Conservation (phyloP, 2,329 filamentous ascomycete genomes). For the Hirsutella thompsonii region DNA sequence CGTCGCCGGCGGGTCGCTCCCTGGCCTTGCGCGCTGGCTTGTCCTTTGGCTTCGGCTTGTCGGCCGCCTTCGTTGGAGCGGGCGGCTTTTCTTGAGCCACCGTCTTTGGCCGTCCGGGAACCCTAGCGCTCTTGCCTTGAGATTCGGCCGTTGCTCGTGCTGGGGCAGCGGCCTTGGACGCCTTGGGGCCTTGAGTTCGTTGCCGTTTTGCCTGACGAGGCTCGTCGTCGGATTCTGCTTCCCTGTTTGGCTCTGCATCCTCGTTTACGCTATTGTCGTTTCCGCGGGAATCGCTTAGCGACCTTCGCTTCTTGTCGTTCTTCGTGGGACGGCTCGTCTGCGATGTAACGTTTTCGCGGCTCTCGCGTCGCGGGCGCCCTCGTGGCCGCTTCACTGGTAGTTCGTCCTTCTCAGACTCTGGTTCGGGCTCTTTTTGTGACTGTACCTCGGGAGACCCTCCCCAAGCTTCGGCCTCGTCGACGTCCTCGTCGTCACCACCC, state of each 20-base stretch:
- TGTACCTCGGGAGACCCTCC: slow-evolving; percentile 3
- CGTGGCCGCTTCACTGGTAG: slow-evolving; percentile 4
- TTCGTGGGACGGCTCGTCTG: not conserved
- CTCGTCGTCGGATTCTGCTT: slow-evolving; percentile 12
- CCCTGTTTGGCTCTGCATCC: slow-evolving; percentile 5
- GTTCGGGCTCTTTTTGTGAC: slow-evolving; percentile 12
- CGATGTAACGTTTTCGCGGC: slow-evolving; percentile 1
- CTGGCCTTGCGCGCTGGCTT: slow-evolving; percentile 18
- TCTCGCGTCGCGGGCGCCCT: slow-evolving; percentile 6
- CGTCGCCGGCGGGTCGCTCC: slow-evolving; percentile 22
- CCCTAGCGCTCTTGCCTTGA: slow-evolving; percentile 3
- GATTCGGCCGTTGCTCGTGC: slow-evolving; percentile 4
- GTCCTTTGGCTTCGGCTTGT: slow-evolving; percentile 9
- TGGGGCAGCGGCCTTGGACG: slow-evolving; percentile 9
- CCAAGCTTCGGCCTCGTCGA: not conserved
- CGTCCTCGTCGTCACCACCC: slow-evolving; percentile 7
- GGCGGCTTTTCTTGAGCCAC: no score
- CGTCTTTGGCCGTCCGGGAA: slow-evolving; percentile 3
- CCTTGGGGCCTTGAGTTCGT: slow-evolving; percentile 11
- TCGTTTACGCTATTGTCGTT: slow-evolving; percentile 1
- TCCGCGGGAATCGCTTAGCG: slow-evolving; percentile 2
- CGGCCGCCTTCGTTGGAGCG: slow-evolving; percentile 1
- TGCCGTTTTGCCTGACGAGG: slow-evolving; percentile 13
- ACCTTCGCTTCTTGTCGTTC: slow-evolving; percentile 5
- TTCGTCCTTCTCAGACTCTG: slow-evolving; percentile 6